phyloP scores from a whole-genome alignment of 2,329 filamentous ascomycete species.

The Mycosphaerella sp. region DNA sequence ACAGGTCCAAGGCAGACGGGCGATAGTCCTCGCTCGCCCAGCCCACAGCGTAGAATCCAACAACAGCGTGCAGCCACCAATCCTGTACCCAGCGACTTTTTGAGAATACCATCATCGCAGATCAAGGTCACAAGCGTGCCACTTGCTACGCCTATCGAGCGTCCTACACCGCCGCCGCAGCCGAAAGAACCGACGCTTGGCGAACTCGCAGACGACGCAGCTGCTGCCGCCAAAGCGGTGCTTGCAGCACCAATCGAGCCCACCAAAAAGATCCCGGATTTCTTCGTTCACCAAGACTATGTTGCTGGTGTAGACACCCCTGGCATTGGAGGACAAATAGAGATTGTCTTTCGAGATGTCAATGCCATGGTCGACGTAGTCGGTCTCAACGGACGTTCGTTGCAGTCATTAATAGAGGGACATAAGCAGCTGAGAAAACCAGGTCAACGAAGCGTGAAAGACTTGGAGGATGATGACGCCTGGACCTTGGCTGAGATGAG shows the following conservation, averaged over 20 bases:
- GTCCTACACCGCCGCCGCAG: slow-evolving; percentile 29
- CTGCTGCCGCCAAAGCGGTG: slow-evolving; percentile 59
- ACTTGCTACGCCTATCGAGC: slow-evolving; percentile 30
- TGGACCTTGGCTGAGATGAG: slow-evolving; percentile 73
- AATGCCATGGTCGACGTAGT: slow-evolving; percentile 93
- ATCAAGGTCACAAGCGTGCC: slow-evolving; percentile 29
- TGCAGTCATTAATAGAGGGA: slow-evolving; percentile 57
- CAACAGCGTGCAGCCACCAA: slow-evolving; percentile 51
- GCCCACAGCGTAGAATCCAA: slow-evolving; percentile 42
- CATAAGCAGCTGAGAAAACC: slow-evolving; percentile 53
- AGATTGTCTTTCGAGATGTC: slow-evolving; percentile 64
- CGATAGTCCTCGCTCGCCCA: slow-evolving; percentile 61
- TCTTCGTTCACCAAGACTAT: slow-evolving; percentile 53
- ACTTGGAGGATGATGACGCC: slow-evolving; percentile 52
- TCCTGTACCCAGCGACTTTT: slow-evolving; percentile 27
- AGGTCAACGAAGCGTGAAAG: slow-evolving; percentile 49
- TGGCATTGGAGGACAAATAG: slow-evolving; percentile 44
- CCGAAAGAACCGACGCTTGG: slow-evolving; percentile 37
- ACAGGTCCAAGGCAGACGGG: slow-evolving; percentile 31
- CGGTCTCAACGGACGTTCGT: slow-evolving; percentile 71
- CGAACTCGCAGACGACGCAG: slow-evolving; percentile 60
- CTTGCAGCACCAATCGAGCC: slow-evolving; percentile 56
- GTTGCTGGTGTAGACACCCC: slow-evolving; percentile 35
- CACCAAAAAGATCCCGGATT: slow-evolving; percentile 59
- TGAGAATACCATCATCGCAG: slow-evolving; percentile 25